Evolutionary conservation across 1,139 yeast species (phyloP), one percentile per base, ranked within the genome.

Genomic region (Geotrichum cucujoidarum): DNA sequence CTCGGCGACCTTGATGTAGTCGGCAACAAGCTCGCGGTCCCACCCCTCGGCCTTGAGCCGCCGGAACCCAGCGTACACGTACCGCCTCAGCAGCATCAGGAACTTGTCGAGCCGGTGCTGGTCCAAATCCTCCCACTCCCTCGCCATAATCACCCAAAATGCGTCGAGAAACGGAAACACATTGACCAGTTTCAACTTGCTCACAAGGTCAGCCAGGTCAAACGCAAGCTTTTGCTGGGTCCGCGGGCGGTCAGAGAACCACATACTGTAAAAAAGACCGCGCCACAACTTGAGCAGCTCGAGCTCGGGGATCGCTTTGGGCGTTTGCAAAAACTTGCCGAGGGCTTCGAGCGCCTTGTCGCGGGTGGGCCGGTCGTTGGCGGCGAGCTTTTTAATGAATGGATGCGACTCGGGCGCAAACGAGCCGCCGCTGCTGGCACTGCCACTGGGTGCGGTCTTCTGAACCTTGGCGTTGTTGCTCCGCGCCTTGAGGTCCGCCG

Each of bases 211-310:
- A 0, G 94, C 95, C 54, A 92, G 71, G 44, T 78, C 80, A 47
- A 75, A 78, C 2, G 96, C 95, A 40, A 92, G 72, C 51, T 82
- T 71, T 65, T 89, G 95, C 67, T 92, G 98, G 25, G 95, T 94
- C 57, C 83, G 75, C 27, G 96, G 95, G 60, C 94, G 78, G 67
- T 92, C 98, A 62, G 95, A 79, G 67, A 84, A 88, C 98, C 98
- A 92, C 95, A 92, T 87, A 25, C 81, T 63, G 64, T 75, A 92
- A 67, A 83, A 92, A 43, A 92, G 73, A 8, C 97, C 98, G 67
- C 86, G 88, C 97, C 97, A 92, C 51, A 92, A 71, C 65, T 90
- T 89, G 57, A 84, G 84, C 57, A 81, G 73, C 53, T 90, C 95
- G 17, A 74, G 53, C 41, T 71, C 68, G 21, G 75, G 71, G 20